These are phyloP conservation scores for Colletotrichum ledebouriae DNA, from an alignment of 2,329 filamentous ascomycete genomes.

Conservation along the genomic window DNA sequence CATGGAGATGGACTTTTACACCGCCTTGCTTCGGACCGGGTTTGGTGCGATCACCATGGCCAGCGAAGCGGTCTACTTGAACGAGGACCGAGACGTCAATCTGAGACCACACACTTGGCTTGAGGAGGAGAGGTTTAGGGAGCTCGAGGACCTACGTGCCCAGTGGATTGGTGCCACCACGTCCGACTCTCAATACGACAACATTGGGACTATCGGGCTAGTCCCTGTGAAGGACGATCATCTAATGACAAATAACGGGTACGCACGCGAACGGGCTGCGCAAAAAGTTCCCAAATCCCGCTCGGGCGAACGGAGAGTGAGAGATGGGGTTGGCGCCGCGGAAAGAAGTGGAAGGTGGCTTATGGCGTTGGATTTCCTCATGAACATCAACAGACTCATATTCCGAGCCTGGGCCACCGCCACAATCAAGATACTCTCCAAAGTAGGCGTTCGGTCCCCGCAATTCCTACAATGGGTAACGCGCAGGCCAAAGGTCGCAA, in stretches of 20 bases:
- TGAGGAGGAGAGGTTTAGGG: slow-evolving; percentile 85
- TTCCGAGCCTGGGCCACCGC: slow-evolving; percentile 70
- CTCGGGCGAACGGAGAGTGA: slow-evolving; percentile 58
- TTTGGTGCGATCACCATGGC: slow-evolving; percentile 93
- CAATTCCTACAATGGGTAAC: slow-evolving; percentile 72
- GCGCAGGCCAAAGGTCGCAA: slow-evolving; percentile 52
- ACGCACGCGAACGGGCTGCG: slow-evolving; percentile 77
- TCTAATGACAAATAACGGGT: slow-evolving; percentile 66
- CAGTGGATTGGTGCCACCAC: slow-evolving; percentile 64
- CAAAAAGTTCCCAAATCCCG: slow-evolving; percentile 66
- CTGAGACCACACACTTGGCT: slow-evolving; percentile 88
- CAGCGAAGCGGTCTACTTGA: slow-evolving; percentile 94
- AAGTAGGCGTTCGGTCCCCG: slow-evolving; percentile 73
- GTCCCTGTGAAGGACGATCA: slow-evolving; percentile 66
- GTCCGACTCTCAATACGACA: slow-evolving; percentile 64
- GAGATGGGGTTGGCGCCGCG: slow-evolving; percentile 81
- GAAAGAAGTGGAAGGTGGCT: slow-evolving; percentile 85
- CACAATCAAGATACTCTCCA: slow-evolving; percentile 65
- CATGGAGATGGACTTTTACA: slow-evolving; percentile 96
- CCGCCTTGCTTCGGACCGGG: slow-evolving; percentile 85
- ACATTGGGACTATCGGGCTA: slow-evolving; percentile 66
- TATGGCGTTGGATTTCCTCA: slow-evolving; percentile 80
- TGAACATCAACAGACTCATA: slow-evolving; percentile 78
- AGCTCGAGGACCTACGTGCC: slow-evolving; percentile 74
- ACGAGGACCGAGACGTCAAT: slow-evolving; percentile 84